Conservation (phyloP, 306 rosid genomes). For the Malus asiatica region DNA sequence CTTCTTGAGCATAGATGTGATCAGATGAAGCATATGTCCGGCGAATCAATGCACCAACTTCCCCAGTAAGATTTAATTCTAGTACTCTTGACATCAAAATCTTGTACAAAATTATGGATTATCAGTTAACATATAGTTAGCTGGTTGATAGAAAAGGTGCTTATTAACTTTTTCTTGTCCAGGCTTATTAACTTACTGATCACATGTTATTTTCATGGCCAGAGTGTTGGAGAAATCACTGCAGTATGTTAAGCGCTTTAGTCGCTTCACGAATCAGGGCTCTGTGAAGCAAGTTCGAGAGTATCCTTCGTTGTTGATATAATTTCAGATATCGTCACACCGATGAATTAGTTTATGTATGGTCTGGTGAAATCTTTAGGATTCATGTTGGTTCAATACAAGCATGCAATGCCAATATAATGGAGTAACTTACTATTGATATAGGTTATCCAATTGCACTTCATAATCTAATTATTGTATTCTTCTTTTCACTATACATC, state of each 20-base stretch:
- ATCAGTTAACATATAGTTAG: background rate
- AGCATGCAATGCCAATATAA: background rate
- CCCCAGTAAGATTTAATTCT: conserved; percentile 16
- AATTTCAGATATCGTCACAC: background rate
- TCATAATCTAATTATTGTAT: background rate
- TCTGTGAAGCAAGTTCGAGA: conserved; percentile 28
- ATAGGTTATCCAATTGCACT: background rate
- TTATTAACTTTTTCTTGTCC: too few species aligned
- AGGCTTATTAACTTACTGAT: background rate
- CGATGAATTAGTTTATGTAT: background rate
- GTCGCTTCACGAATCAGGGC: conserved; percentile 25
- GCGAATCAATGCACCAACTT: conserved; percentile 2
- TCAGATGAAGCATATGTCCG: conserved; percentile 17
- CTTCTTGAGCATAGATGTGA: conserved; percentile 29
- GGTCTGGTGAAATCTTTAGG: background rate
- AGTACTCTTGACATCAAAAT: background rate
- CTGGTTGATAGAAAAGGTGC: background rate
- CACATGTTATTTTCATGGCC: background rate
- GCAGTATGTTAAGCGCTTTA: conserved; percentile 26
- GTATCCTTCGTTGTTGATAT: conserved; percentile 6
- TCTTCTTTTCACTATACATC: background rate
- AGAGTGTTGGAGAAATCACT: conserved; percentile 30
- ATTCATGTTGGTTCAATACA: background rate
- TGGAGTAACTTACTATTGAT: background rate
- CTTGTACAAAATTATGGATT: background rate